Conservation (phyloP, 257 asterid species). For the Avicennia marina region DNA sequence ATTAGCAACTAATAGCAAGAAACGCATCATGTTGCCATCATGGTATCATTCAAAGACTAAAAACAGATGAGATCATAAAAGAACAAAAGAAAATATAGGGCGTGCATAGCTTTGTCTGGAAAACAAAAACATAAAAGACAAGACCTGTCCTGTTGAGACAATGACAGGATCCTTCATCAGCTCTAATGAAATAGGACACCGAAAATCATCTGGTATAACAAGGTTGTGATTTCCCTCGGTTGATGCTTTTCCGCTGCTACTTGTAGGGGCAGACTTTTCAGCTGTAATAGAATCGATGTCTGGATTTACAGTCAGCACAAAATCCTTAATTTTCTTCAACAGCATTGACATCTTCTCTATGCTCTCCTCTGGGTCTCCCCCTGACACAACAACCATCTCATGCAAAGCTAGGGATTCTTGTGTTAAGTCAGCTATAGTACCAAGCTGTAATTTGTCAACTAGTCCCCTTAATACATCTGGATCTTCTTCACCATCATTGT, state of each 20-base stretch:
- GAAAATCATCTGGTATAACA: conserved; percentile 90
- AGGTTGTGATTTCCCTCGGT: conserved; percentile 48
- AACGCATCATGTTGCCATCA: no score
- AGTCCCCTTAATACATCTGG: conserved; percentile 50
- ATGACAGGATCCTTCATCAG: conserved; percentile 97
- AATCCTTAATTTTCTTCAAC: conserved; percentile 83
- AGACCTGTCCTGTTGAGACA: conserved; percentile 97
- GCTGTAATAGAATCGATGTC: conserved; percentile 35
- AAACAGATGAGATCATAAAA: not conserved
- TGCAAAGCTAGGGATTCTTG: conserved; percentile 97
- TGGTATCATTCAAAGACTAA: no score
- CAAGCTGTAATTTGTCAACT: conserved; percentile 77
- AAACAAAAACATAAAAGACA: conserved; percentile 12
- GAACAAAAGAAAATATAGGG: conserved; percentile 12
- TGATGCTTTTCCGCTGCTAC: conserved; percentile 45
- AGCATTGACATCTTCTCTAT: conserved; percentile 95
- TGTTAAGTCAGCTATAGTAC: conserved; percentile 72
- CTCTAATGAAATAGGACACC: conserved; percentile 95
- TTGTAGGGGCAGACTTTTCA: conserved; percentile 48
- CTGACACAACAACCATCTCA: conserved; percentile 84
- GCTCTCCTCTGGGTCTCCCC: conserved; percentile 82
- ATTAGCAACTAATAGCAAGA: no score
- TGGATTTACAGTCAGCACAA: conserved; percentile 81
- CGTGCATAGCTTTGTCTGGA: not conserved
- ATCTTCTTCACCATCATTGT: conserved; percentile 37